Conservation (phyloP, 2,329 filamentous ascomycete species). For the Colletotrichum incanum region DNA sequence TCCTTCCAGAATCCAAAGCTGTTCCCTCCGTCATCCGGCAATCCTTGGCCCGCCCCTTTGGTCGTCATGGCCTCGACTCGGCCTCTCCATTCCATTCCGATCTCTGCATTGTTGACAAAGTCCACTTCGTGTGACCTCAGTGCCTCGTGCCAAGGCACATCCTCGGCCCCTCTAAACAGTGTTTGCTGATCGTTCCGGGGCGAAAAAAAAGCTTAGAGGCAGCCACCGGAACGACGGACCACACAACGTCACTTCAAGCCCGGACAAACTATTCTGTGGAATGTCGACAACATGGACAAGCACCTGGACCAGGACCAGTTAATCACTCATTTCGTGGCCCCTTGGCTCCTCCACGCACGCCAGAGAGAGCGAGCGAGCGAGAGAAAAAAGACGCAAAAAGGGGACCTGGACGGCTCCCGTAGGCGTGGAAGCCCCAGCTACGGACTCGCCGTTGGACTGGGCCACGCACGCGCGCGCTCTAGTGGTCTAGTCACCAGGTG, state of each 20-base stretch:
- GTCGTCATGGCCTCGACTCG: constrained; percentile 5
- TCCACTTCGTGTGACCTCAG: background rate
- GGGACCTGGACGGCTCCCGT: background rate
- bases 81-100: background rate
- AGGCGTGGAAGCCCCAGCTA: constrained; percentile 17
- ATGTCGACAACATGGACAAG: background rate
- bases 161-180: constrained; percentile 31
- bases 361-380: background rate
- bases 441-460: constrained; percentile 38
- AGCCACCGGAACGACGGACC: background rate
- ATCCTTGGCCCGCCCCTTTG: background rate
- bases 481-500: background rate
- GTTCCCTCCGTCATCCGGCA: constrained; percentile 1
- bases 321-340: background rate
- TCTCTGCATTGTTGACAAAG: background rate
- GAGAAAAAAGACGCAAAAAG: background rate
- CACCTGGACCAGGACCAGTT: background rate
- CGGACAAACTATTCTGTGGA: background rate
- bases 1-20: background rate
- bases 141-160: background rate
- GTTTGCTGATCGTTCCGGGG: constrained; percentile 30
- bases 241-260: background rate
- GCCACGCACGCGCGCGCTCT: background rate
- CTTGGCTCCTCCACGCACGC: background rate
- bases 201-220: constrained; percentile 2